phyloP scores from a whole-genome alignment of 495 filamentous ascomycete genomes.

The Podospora australis region DNA sequence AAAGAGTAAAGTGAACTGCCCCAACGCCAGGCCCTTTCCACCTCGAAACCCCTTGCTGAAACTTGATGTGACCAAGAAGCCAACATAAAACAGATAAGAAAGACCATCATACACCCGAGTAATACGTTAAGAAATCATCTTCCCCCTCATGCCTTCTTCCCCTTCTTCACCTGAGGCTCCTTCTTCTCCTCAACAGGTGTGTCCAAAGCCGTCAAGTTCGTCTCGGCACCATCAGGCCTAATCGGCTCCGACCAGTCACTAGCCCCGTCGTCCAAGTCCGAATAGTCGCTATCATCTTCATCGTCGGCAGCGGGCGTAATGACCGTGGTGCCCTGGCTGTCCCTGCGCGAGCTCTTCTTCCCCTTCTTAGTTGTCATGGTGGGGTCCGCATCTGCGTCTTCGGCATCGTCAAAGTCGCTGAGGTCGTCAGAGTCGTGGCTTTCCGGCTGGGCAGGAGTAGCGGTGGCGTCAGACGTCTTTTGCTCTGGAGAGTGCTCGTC shows the following conservation, averaged over 20 bases:
- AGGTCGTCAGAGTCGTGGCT: not conserved
- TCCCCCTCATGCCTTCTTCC: not conserved
- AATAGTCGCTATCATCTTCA: conserved; percentile 9
- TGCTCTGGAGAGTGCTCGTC: conserved; percentile 10
- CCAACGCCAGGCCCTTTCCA: too few relatives aligned
- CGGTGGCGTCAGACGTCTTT: too few relatives aligned
- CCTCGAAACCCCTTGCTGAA: too few relatives aligned
- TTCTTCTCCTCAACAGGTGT: conserved; percentile 2
- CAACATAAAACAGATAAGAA: too few relatives aligned
- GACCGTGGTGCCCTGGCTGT: conserved; percentile 37
- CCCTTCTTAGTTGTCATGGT: too few relatives aligned
- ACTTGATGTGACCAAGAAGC: too few relatives aligned
- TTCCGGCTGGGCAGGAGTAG: too few relatives aligned
- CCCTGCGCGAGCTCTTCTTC: conserved; percentile 13
- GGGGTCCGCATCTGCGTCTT: not conserved
- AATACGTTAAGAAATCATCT: too few relatives aligned
- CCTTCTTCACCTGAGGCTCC: not conserved
- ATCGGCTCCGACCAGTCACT: conserved; percentile 34
- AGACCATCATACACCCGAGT: too few relatives aligned
- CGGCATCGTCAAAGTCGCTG: not conserved
- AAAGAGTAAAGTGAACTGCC: too few relatives aligned
- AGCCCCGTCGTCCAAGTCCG: conserved; percentile 21
- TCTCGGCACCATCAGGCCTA: conserved; percentile 22
- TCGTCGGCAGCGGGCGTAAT: conserved; percentile 42
- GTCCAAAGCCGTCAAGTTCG: not conserved